Evolutionary conservation across 1,284 basidiomycete genomes (phyloP).

Genomic region (Hymenochaete sp.): DNA sequence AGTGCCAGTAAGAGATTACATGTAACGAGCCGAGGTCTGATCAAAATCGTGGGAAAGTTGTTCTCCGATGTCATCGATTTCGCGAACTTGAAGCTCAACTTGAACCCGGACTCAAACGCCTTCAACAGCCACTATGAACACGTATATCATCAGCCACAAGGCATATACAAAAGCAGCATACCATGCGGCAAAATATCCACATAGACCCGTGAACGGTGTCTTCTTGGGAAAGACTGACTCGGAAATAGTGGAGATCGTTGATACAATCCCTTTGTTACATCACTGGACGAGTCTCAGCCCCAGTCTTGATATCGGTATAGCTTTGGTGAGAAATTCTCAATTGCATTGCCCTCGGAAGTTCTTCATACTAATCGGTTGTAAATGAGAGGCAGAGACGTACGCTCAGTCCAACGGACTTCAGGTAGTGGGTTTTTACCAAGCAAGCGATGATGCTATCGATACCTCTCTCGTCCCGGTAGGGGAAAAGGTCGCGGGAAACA

Average conservation of each 20-base stretch:
- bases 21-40: no score
- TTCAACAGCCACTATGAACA: constrained; percentile 18
- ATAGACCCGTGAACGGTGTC: constrained; percentile 59
- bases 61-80: no score
- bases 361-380: neutral
- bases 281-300: constrained; percentile 72
- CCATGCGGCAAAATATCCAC: constrained; percentile 67
- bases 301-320: constrained; percentile 73
- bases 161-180: constrained; percentile 62
- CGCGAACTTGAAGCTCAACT: neutral
- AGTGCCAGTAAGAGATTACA: no score
- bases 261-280: constrained; percentile 67
- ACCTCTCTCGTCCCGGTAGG: constrained; percentile 51
- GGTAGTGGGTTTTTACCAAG: constrained; percentile 68
- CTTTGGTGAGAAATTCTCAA: constrained; percentile 42
- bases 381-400: constrained; percentile 43
- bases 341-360: constrained; percentile 6
- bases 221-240: constrained; percentile 41
- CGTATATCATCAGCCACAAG: constrained; percentile 42
- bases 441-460: constrained; percentile 52
- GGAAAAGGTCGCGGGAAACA: constrained; percentile 47
- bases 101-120: neutral
- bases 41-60: no score
- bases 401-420: constrained; percentile 40
- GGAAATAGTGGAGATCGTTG: constrained; percentile 38